Conservation (phyloP, 1,284 basidiomycete genomes). For the Thecaphora thlaspeos region DNA sequence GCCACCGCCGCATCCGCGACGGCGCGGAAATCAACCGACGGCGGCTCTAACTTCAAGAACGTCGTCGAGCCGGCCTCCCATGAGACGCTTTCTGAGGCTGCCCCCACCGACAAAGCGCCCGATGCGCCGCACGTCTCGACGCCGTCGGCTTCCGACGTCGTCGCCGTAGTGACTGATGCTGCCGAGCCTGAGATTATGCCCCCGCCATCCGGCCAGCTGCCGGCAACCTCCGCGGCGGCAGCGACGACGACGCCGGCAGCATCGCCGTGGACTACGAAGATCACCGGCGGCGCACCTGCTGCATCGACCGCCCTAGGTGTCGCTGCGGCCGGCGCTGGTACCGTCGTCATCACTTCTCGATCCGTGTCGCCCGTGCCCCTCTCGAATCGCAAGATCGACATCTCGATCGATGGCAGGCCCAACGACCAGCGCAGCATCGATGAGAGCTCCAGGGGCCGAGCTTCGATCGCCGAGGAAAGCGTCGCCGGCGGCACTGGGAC, state of each 20-base stretch:
- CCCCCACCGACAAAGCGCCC: not conserved
- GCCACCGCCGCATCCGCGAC: constrained; percentile 10
- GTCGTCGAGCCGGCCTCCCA: not conserved
- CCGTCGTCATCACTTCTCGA: not conserved
- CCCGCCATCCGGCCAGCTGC: not conserved
- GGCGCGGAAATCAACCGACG: not conserved
- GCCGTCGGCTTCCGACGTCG: not conserved
- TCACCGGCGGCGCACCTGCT: no score
- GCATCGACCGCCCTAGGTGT: not conserved
- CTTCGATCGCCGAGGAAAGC: not conserved
- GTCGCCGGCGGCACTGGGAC: constrained; percentile 11
- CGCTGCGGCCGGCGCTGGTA: no score
- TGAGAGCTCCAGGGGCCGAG: constrained; percentile 1
- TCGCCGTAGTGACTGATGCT: not conserved
- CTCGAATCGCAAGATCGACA: not conserved
- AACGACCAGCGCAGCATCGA: not conserved
- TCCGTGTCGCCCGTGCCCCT: not conserved
- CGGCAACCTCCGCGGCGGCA: not conserved
- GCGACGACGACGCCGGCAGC: not conserved
- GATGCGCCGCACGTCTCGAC: not conserved
- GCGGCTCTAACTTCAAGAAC: not conserved
- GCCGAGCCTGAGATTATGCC: not conserved
- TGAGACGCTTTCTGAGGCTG: not conserved
- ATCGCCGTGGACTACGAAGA: no score
- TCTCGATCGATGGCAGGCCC: not conserved